These are phyloP conservation scores for Dendrostoma leiphaemia DNA, from an alignment of 2,329 filamentous ascomycete genomes.

Conservation along the genomic window DNA sequence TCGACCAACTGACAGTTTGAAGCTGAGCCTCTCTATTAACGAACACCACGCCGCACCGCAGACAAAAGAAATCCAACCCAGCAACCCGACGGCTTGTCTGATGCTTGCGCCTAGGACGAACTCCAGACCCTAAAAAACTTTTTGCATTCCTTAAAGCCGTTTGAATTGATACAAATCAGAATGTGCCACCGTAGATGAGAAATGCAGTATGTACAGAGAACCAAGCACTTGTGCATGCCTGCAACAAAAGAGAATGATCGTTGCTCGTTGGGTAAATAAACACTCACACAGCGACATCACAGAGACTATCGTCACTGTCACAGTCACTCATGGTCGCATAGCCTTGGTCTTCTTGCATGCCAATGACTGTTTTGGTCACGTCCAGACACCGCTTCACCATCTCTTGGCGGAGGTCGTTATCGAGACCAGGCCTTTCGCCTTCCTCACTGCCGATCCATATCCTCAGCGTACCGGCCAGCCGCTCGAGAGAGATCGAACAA, in stretches of 20 bases:
- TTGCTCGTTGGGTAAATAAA: not conserved
- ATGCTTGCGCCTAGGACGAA: not conserved
- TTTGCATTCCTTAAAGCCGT: conserved; percentile 8
- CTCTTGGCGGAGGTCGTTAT: conserved; percentile 46
- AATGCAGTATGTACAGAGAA: conserved; percentile 13
- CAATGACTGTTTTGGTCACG: conserved; percentile 55
- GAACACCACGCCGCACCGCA: not conserved
- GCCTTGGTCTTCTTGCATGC: conserved; percentile 59
- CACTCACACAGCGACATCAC: conserved; percentile 8
- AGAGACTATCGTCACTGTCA: conserved; percentile 32
- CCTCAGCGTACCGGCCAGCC: conserved; percentile 54
- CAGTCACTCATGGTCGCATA: conserved; percentile 58
- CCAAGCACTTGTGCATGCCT: not conserved
- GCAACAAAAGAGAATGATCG: not conserved
- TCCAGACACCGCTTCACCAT: conserved; percentile 55
- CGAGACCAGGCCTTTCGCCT: conserved; percentile 51
- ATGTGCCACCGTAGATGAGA: not conserved
- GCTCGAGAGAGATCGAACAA: conserved; percentile 51
- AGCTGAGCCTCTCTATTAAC: not conserved
- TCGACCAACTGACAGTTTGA: not conserved
- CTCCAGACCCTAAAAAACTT: conserved; percentile 2
- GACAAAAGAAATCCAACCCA: not conserved
- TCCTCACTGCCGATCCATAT: conserved; percentile 58
- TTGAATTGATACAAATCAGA: not conserved
- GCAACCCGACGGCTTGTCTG: not conserved